Conservation (phyloP, 441 rosid species). For the Populus hybrid region DNA sequence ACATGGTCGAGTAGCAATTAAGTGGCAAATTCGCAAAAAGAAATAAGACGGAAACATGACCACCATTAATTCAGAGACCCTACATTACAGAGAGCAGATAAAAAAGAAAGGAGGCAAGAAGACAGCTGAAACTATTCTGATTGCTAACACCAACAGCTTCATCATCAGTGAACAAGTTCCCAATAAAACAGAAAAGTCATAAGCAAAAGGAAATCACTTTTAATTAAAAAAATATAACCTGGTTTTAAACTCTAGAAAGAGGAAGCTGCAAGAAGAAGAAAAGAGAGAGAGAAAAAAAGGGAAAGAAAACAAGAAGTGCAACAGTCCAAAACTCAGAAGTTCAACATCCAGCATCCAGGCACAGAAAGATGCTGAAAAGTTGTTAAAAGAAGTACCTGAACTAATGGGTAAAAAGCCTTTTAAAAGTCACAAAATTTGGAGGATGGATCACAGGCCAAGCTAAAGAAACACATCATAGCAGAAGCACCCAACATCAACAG, state of each 20-base stretch:
- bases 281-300: conserved; percentile 1
- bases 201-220: conserved; percentile 30
- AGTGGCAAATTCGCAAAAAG: conserved; percentile 55
- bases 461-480: conserved; percentile 21
- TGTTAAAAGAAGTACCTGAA: conserved; percentile 28
- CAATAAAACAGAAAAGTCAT: conserved; percentile 11
- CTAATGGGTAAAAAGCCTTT: conserved; percentile 26
- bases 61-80: conserved; percentile 43
- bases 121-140: conserved; percentile 37
- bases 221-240: neutral
- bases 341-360: conserved; percentile 44
- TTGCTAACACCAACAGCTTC: conserved; percentile 30
- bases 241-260: neutral
- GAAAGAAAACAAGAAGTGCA: conserved; percentile 26
- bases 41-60: conserved; percentile 30
- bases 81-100: conserved; percentile 21
- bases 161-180: conserved; percentile 26
- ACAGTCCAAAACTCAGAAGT: conserved; percentile 44
- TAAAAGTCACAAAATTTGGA: conserved; percentile 31
- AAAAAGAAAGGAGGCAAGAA: conserved; percentile 26
- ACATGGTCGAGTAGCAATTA: conserved; percentile 46
- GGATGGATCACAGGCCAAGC: conserved; percentile 24
- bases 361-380: conserved; percentile 39
- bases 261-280: neutral
- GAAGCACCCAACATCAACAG: conserved; percentile 13